Conservation (phyloP, 225 moss, liverwort and hornwort genomes). For the Climacium dendroides region DNA sequence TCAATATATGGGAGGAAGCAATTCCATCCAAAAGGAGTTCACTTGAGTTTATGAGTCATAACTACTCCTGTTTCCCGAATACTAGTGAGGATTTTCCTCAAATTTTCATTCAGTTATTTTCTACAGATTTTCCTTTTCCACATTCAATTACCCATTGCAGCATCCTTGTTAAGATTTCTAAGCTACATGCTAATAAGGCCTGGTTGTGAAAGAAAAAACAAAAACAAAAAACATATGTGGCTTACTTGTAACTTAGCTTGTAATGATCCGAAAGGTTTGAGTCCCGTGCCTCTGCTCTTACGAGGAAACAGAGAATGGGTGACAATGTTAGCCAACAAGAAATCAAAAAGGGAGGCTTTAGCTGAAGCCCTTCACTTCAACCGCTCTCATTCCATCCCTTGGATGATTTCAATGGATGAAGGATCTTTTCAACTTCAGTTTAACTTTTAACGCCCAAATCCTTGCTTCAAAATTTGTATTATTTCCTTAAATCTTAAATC, state of each 20-base stretch:
- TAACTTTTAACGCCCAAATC: background rate
- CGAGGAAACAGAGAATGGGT: background rate
- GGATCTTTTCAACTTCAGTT: background rate
- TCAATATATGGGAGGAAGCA: background rate
- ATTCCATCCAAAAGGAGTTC: background rate
- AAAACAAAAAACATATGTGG: fast-evolving
- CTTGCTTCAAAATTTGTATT: background rate
- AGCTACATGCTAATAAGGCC: too few species aligned
- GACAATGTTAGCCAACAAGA: background rate
- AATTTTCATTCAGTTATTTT: background rate
- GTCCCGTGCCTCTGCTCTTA: background rate
- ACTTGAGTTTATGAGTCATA: background rate
- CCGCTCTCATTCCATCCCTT: background rate
- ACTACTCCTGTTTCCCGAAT: background rate
- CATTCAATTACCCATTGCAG: too few species aligned
- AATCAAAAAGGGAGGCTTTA: background rate
- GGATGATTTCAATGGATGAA: background rate
- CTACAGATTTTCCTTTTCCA: background rate
- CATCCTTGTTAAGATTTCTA: background rate
- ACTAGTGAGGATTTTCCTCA: background rate
- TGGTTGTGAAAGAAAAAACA: fast-evolving
- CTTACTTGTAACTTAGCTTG: background rate
- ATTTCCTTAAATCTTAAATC: background rate
- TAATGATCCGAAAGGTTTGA: background rate
- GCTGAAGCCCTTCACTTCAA: background rate